Evolutionary conservation across 1,284 basidiomycete genomes (phyloP).

Genomic region (Boletus smithii): DNA sequence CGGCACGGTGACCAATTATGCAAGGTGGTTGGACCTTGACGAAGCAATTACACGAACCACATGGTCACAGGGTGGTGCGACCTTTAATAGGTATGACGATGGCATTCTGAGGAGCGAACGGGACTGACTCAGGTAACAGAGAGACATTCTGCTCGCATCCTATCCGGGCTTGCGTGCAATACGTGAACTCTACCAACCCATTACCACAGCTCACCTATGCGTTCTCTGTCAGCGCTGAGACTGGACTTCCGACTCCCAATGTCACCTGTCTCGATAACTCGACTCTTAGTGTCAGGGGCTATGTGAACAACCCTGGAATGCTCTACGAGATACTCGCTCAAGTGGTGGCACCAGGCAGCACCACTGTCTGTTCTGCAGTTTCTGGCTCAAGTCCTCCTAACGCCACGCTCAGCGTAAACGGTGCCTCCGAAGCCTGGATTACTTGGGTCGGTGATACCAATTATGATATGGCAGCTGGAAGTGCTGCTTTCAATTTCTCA

Average conservation of each 20-base stretch:
- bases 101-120: not conserved
- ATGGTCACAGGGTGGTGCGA: slow-evolving; percentile 52
- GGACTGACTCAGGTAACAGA: slow-evolving; percentile 33
- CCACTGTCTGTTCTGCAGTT: slow-evolving; percentile 36
- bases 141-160: slow-evolving; percentile 71
- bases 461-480: slow-evolving; percentile 60
- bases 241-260: slow-evolving; percentile 51
- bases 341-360: slow-evolving; percentile 36
- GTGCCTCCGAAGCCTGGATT: slow-evolving; percentile 51
- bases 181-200: slow-evolving; percentile 38
- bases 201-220: slow-evolving; percentile 48
- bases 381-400: slow-evolving; percentile 38
- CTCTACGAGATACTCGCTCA: slow-evolving; percentile 62
- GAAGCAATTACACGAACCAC: slow-evolving; percentile 51
- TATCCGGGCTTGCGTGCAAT: slow-evolving; percentile 55
- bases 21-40: slow-evolving; percentile 68
- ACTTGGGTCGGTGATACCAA: slow-evolving; percentile 71
- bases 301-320: slow-evolving; percentile 58
- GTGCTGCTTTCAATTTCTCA: slow-evolving; percentile 51
- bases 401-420: slow-evolving; percentile 51
- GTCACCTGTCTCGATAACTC: slow-evolving; percentile 57
- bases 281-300: slow-evolving; percentile 56
- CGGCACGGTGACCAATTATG: slow-evolving; percentile 47
- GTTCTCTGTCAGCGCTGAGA: slow-evolving; percentile 47
- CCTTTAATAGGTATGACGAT: slow-evolving; percentile 45